Evolutionary conservation across 2,329 filamentous ascomycete genomes (phyloP).

Genomic region (Nemania diffusa): DNA sequence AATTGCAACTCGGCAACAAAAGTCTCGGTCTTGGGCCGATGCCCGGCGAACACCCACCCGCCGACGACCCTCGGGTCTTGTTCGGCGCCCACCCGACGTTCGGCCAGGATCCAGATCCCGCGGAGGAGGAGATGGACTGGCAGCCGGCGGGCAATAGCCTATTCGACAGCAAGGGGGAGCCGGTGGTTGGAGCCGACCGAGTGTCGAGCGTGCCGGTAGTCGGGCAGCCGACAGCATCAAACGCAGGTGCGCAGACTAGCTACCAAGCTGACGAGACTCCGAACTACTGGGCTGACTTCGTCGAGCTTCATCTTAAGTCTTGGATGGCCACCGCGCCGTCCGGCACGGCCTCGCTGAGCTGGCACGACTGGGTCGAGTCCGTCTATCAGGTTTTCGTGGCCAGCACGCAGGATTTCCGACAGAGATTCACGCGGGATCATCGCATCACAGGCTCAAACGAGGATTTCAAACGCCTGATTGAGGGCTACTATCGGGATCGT

Average conservation of each 20-base stretch:
- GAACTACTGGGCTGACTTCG: slow-evolving; percentile 3
- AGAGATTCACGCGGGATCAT: neutral
- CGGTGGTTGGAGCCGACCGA: no score
- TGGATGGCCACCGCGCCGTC: neutral
- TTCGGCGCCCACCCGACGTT: slow-evolving; percentile 34
- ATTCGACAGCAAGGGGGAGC: neutral
- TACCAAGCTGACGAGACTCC: neutral
- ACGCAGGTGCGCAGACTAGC: no score
- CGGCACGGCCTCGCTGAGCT: slow-evolving; percentile 1
- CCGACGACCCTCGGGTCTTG: slow-evolving; percentile 34
- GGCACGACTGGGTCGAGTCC: slow-evolving; percentile 10
- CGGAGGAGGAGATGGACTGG: neutral
- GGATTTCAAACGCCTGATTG: neutral
- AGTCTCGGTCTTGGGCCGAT: slow-evolving; percentile 34
- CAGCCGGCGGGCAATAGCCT: neutral
- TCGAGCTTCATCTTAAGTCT: neutral
- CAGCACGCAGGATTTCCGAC: neutral
- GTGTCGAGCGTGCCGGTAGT: no score
- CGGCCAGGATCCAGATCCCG: neutral
- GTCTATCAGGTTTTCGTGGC: neutral
- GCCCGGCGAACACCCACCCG: slow-evolving; percentile 37
- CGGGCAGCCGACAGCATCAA: no score
- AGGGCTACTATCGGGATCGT: neutral
- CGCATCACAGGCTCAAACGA: neutral
- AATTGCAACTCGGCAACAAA: slow-evolving; percentile 34